Evolutionary conservation across 805 yeast species (phyloP).

Genomic region (Naumovozyma baii): DNA sequence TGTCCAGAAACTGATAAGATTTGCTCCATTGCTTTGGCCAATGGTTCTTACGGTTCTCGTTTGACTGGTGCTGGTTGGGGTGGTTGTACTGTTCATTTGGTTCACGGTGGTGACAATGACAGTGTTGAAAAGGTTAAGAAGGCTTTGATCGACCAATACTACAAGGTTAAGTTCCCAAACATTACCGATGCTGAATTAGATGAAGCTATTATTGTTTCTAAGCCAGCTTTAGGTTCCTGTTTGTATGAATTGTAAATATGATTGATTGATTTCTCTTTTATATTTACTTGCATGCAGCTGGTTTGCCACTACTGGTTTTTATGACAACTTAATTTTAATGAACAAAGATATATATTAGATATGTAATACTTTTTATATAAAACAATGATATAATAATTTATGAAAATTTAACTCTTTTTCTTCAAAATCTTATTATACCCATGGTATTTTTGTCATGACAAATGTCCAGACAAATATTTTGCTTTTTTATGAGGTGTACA

Average conservation of each 20-base stretch:
- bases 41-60: slow-evolving; percentile 58
- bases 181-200: slow-evolving; percentile 37
- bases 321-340: neutral
- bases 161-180: slow-evolving; percentile 38
- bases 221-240: slow-evolving; percentile 46
- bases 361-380: no score
- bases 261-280: neutral
- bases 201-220: slow-evolving; percentile 45
- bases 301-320: neutral
- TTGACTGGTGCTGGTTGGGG: slow-evolving; percentile 81
- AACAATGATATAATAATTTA: neutral
- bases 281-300: neutral
- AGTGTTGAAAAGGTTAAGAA: slow-evolving; percentile 31
- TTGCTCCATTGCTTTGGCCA: slow-evolving; percentile 41
- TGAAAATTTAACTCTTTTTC: no score
- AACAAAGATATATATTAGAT: neutral
- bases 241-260: slow-evolving; percentile 17
- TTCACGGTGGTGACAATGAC: slow-evolving; percentile 20
- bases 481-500: neutral
- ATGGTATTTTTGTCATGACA: no score
- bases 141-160: slow-evolving; percentile 45
- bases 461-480: neutral
- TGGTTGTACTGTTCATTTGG: slow-evolving; percentile 60
- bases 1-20: slow-evolving; percentile 45
- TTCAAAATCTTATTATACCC: no score